These are phyloP conservation scores for Pyrus bretschneideri DNA, from an alignment of 306 rosid genomes.

Conservation along the genomic window DNA sequence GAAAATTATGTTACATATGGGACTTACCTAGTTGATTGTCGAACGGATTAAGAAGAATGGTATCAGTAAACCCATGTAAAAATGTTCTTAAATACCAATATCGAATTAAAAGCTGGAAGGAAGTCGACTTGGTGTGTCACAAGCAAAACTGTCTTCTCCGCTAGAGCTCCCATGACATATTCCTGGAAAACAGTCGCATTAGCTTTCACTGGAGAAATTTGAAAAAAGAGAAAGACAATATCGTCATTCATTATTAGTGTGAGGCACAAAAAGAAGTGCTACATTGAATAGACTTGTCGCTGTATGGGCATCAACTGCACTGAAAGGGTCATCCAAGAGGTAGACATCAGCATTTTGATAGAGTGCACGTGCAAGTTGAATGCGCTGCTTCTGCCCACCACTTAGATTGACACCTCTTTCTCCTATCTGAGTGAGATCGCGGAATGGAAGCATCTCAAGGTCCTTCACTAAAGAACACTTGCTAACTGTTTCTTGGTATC, in stretches of 20 bases:
- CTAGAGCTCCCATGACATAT: slow-evolving; percentile 41
- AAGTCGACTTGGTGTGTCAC: slow-evolving; percentile 60
- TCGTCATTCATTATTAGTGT: not conserved
- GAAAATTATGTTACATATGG: not conserved
- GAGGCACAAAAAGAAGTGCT: slow-evolving; percentile 14
- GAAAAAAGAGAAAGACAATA: too few relatives aligned
- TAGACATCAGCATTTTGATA: slow-evolving; percentile 46
- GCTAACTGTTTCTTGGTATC: slow-evolving; percentile 37
- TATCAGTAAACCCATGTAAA: not conserved
- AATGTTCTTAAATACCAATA: slow-evolving; percentile 24
- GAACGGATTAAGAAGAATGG: not conserved
- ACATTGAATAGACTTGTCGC: slow-evolving; percentile 33
- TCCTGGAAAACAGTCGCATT: slow-evolving; percentile 21
- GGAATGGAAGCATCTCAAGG: slow-evolving; percentile 43
- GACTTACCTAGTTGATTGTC: too few relatives aligned
- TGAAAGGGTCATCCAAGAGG: slow-evolving; percentile 58
- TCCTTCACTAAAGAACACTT: slow-evolving; percentile 40
- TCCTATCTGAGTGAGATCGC: slow-evolving; percentile 49
- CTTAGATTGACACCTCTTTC: slow-evolving; percentile 55
- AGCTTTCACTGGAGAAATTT: not conserved
- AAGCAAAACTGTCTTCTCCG: slow-evolving; percentile 40
- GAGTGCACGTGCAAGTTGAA: slow-evolving; percentile 47
- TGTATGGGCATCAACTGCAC: slow-evolving; percentile 64
- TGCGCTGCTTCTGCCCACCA: slow-evolving; percentile 43
- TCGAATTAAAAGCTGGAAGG: slow-evolving; percentile 37